Evolutionary conservation across 2,329 filamentous ascomycete genomes (phyloP).

Genomic region (Penicillium sp.): DNA sequence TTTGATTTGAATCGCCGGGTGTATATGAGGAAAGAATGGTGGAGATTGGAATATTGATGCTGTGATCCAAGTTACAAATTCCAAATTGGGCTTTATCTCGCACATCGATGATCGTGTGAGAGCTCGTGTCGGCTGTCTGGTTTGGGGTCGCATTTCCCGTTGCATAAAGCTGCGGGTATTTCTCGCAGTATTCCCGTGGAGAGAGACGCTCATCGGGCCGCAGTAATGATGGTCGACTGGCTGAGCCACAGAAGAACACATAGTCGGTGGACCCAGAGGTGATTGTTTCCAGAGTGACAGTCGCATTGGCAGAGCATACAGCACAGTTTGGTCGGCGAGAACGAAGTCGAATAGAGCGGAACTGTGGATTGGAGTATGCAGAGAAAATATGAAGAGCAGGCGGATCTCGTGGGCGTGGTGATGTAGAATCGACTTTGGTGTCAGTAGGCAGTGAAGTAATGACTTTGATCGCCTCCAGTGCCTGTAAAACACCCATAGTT

Average conservation of each 20-base stretch:
- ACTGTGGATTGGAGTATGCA: constrained; percentile 49
- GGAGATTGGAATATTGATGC: constrained; percentile 59
- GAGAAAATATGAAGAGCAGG: constrained; percentile 45
- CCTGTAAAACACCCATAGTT: constrained; percentile 88
- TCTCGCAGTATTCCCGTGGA: constrained; percentile 56
- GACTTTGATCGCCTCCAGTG: constrained; percentile 83
- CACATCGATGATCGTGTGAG: constrained; percentile 72
- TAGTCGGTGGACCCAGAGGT: constrained; percentile 72
- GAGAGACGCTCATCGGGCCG: constrained; percentile 65
- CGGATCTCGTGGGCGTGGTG: constrained; percentile 22
- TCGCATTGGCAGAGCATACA: constrained; percentile 66
- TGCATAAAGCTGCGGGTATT: constrained; percentile 4
- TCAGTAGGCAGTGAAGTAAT: constrained; percentile 53
- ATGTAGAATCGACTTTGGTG: neutral
- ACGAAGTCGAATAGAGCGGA: constrained; percentile 73
- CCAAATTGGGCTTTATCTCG: constrained; percentile 81
- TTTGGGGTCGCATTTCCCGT: neutral
- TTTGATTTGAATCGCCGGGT: constrained; percentile 4
- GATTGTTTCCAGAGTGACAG: constrained; percentile 63
- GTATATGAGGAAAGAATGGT: constrained; percentile 34
- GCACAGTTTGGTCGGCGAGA: constrained; percentile 67
- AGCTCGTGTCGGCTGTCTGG: neutral
- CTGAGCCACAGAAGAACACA: constrained; percentile 75
- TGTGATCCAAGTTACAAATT: constrained; percentile 71
- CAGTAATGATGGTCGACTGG: constrained; percentile 56